These are phyloP conservation scores for Platismatia glauca DNA, from an alignment of 495 filamentous ascomycete species.

Conservation along the genomic window DNA sequence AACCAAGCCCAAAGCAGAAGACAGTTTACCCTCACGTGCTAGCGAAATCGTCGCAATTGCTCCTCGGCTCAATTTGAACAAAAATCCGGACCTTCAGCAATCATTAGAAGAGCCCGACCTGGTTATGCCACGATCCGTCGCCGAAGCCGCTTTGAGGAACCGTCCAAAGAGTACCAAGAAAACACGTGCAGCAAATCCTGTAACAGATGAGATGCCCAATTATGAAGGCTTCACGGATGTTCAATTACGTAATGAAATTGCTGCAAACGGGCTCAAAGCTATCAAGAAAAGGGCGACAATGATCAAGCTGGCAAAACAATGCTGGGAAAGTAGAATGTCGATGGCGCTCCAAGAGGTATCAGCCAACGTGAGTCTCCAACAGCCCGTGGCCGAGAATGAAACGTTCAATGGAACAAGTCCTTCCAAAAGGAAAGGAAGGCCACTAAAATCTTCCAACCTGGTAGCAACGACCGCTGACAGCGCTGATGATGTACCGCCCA, in stretches of 20 bases:
- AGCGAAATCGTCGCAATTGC: background rate
- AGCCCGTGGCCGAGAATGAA: slow-evolving; percentile 7
- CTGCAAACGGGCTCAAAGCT: slow-evolving; percentile 64
- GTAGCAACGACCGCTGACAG: background rate
- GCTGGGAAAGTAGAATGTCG: slow-evolving; percentile 51
- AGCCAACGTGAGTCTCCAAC: slow-evolving; percentile 9
- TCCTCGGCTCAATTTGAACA: background rate
- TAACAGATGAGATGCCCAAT: slow-evolving; percentile 42
- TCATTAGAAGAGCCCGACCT: background rate
- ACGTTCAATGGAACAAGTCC: slow-evolving; percentile 28
- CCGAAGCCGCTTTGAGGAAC: slow-evolving; percentile 13
- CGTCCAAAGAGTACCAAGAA: slow-evolving; percentile 20
- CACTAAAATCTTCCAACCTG: slow-evolving; percentile 9
- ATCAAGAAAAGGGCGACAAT: slow-evolving; percentile 60
- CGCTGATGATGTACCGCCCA: slow-evolving; percentile 1
- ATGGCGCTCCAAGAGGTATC: slow-evolving; percentile 17
- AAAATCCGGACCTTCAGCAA: background rate
- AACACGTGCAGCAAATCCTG: background rate
- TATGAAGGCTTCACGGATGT: slow-evolving; percentile 55
- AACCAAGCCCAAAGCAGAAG: background rate
- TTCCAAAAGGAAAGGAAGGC: slow-evolving; percentile 18
- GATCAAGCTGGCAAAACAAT: slow-evolving; percentile 63
- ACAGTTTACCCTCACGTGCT: background rate
- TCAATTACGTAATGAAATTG: slow-evolving; percentile 53
- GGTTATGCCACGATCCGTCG: slow-evolving; percentile 17